A percentile compares a stretch with the other conserved stretches of the same genome.
Evolutionary conservation across 2,329 filamentous ascomycete species (phyloP).

Genomic region (Laburnicola sp.): DNA sequence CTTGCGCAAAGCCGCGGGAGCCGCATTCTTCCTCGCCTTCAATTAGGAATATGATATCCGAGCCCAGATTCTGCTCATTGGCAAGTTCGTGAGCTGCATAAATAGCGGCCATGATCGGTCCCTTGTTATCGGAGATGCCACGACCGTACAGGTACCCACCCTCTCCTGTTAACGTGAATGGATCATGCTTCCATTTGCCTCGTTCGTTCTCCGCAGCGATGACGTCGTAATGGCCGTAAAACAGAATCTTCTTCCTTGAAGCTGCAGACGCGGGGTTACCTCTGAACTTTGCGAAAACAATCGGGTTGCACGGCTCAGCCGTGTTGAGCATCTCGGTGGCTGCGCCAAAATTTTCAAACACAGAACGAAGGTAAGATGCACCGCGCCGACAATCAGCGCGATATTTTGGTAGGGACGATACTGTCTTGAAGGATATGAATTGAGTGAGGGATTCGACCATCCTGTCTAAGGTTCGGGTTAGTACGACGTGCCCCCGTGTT

Average conservation of each 20-base stretch:
- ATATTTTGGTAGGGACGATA: conserved; percentile 84
- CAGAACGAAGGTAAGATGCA: conserved; percentile 82
- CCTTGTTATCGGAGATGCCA: conserved; percentile 97
- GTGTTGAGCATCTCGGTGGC: conserved; percentile 82
- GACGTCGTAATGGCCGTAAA: conserved; percentile 98
- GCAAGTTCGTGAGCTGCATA: conserved; percentile 90
- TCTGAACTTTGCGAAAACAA: conserved; percentile 88
- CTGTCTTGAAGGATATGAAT: conserved; percentile 88
- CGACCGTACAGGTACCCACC: conserved; percentile 94
- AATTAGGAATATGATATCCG: conserved; percentile 90
- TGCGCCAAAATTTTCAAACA: conserved; percentile 91
- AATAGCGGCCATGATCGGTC: conserved; percentile 88
- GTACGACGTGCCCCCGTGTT: conserved; percentile 10
- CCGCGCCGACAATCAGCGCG: conserved; percentile 90
- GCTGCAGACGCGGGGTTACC: conserved; percentile 69
- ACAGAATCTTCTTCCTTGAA: conserved; percentile 81
- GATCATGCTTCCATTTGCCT: conserved; percentile 82
- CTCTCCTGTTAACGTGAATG: conserved; percentile 84
- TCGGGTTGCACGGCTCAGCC: conserved; percentile 76
- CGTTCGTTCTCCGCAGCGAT: conserved; percentile 84
- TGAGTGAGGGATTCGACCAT: conserved; percentile 68
- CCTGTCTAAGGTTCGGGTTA: conserved; percentile 55
- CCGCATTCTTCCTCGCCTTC: conserved; percentile 97
- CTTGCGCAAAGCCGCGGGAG: conserved; percentile 85
- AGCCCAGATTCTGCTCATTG: conserved; percentile 78